phyloP scores from a whole-genome alignment of 495 filamentous ascomycete genomes.

The Schizothecium vesticola region DNA sequence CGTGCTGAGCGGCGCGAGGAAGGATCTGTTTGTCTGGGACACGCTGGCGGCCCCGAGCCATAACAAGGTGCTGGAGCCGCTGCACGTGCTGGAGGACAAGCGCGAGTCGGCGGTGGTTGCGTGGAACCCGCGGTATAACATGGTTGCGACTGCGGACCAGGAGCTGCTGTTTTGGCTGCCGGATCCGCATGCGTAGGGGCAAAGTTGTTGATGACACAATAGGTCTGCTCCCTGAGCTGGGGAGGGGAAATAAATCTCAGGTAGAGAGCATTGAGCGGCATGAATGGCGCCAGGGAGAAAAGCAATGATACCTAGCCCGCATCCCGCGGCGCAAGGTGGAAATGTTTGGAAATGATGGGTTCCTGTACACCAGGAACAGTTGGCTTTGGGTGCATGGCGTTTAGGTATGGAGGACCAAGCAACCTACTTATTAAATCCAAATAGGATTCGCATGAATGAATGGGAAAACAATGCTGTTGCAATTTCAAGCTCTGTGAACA shows the following conservation, averaged over 20 bases:
- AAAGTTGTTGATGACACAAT: neutral
- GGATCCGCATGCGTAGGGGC: constrained; percentile 51
- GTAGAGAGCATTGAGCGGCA: neutral
- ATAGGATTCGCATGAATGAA: neutral
- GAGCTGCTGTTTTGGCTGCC: constrained; percentile 90
- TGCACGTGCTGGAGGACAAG: constrained; percentile 57
- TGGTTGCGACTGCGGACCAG: constrained; percentile 81
- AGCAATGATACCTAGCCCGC: constrained; percentile 21
- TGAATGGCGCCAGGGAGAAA: neutral
- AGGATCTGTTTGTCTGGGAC: constrained; percentile 80
- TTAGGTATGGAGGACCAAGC: neutral
- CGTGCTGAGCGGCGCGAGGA: constrained; percentile 70
- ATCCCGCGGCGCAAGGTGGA: neutral
- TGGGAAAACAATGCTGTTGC: neutral
- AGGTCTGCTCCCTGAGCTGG: neutral
- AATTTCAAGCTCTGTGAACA: neutral
- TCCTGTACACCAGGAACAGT: neutral
- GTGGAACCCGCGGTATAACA: constrained; percentile 84
- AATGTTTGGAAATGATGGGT: neutral
- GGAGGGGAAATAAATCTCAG: neutral
- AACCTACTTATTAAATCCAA: neutral
- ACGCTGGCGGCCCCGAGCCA: constrained; percentile 50
- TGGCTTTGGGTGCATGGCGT: neutral
- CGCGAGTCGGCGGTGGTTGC: constrained; percentile 68
- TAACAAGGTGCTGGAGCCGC: constrained; percentile 59